phyloP scores from a whole-genome alignment of 2,329 filamentous ascomycete species.

The Metarhizium album region DNA sequence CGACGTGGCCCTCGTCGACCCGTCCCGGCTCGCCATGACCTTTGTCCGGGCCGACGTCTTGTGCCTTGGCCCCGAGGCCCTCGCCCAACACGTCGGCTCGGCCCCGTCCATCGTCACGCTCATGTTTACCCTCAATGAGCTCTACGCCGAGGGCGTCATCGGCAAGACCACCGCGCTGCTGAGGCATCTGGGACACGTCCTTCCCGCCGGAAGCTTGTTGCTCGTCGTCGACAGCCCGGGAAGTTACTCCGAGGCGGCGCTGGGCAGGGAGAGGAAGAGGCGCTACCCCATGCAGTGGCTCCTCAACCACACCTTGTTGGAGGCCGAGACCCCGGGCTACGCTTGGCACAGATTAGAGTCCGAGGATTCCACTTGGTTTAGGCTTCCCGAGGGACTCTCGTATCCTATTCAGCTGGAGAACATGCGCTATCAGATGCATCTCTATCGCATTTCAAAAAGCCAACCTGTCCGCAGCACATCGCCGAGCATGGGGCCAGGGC shows the following conservation, averaged over 20 bases:
- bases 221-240: constrained; percentile 89
- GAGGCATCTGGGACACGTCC: constrained; percentile 49
- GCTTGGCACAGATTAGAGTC: constrained; percentile 66
- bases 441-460: constrained; percentile 45
- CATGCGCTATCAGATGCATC: constrained; percentile 88
- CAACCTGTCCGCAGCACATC: background rate
- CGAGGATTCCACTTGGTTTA: constrained; percentile 78
- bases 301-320: constrained; percentile 67
- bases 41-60: constrained; percentile 43
- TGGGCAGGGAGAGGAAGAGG: constrained; percentile 49
- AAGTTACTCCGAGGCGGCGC: constrained; percentile 73
- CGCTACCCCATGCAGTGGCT: constrained; percentile 93
- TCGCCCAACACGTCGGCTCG: constrained; percentile 22
- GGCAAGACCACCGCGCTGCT: constrained; percentile 69
- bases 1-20: constrained; percentile 32
- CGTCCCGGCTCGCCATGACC: constrained; percentile 24
- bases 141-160: constrained; percentile 68
- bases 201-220: constrained; percentile 53
- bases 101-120: constrained; percentile 57
- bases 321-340: constrained; percentile 24
- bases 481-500: too few species aligned
- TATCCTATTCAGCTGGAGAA: constrained; percentile 87
- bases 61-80: constrained; percentile 21
- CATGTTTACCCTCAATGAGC: constrained; percentile 91
- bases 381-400: constrained; percentile 52